Base-by-base conservation (phyloP, 2,329 filamentous ascomycete genomes). In the Sclerotinia minor region DNA sequence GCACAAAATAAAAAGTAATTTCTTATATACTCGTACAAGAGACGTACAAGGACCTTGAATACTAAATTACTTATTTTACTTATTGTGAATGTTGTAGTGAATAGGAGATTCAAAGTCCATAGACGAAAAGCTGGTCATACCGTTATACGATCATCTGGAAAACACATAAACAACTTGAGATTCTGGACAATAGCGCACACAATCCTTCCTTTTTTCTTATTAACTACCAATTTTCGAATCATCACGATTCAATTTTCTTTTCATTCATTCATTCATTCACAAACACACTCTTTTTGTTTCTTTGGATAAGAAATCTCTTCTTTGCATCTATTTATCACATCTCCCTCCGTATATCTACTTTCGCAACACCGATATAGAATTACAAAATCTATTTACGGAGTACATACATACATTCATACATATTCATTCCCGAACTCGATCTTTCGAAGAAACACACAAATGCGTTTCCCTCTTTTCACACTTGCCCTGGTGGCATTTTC, bases 401-500 rank as follows among this genome's bases (percentile, higher is more conserved):
- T 41, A 15, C 38, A 15, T 41, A 41, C 11, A 41, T 41, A 41
- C 13, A 5, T 41, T 15, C 38, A 41, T 41, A 41, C 24, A 64
- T 17, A 29, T 35, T 44, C 29, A 32, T 29, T 63, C 38, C 35
- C 17, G 26, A 49, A 57, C 13, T 67, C 21, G 41, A 64, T 64
- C 65, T 64, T 47, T 41, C 29, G 17, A 47, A 24, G 21, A 57
- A 45, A 32, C 5, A 41, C 17, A 5, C 13, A 41, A 50, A 67
- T 67, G 65, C 32, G 57, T n/a, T 6, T 64, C 35, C 32, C 41
- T 26, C 68, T 64, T 64, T 54, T 69, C 57, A n/a, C 65, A 29
- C 58, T 67, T 17, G 64, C 53, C 44, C 68, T 76, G n/a, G 71
- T 54, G 50, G 70, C 71, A 29, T 32, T 72, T 38, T 50, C 24